A percentile compares a stretch with the other conserved stretches of the same genome.
Evolutionary conservation across 108 stramenopile genomes (phyloP).

Genomic region (Halocafeteria seosinensis): DNA sequence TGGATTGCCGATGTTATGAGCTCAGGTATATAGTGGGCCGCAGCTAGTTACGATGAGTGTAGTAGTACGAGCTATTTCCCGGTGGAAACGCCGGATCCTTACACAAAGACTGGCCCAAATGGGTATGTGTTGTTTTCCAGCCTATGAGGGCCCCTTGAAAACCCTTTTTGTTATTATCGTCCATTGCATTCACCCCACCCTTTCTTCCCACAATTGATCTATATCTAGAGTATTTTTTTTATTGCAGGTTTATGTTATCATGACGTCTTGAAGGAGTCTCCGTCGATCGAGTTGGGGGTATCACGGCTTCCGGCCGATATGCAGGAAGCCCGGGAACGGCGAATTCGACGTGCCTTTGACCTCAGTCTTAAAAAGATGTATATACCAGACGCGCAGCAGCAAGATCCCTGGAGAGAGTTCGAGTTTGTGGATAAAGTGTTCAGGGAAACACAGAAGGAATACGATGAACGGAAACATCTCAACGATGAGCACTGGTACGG

Average conservation of each 20-base stretch:
- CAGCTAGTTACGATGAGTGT: too few relatives aligned
- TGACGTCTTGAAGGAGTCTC: background rate
- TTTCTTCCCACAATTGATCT: too few relatives aligned
- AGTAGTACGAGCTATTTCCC: too few relatives aligned
- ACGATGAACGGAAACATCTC: background rate
- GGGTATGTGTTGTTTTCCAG: too few relatives aligned
- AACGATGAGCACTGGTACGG: background rate
- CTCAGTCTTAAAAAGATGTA: background rate
- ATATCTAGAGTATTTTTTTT: too few relatives aligned
- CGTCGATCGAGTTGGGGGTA: background rate
- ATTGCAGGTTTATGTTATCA: background rate
- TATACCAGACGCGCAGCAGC: background rate
- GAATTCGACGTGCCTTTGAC: background rate
- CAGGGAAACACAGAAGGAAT: background rate
- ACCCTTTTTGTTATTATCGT: too few relatives aligned
- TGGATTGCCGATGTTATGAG: too few relatives aligned
- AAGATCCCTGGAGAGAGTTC: background rate
- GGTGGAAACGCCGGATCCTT: too few relatives aligned
- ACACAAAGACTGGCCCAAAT: too few relatives aligned
- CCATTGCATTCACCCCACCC: too few relatives aligned
- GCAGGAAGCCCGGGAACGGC: constrained; percentile 1
- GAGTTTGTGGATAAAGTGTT: background rate
- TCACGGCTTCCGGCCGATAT: background rate
- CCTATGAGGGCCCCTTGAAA: too few relatives aligned
- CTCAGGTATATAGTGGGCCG: too few relatives aligned